Evolutionary conservation across 2,329 filamentous ascomycete species (phyloP), one percentile per base, ranked within the genome.

Genomic region (Exophiala bonariae): DNA sequence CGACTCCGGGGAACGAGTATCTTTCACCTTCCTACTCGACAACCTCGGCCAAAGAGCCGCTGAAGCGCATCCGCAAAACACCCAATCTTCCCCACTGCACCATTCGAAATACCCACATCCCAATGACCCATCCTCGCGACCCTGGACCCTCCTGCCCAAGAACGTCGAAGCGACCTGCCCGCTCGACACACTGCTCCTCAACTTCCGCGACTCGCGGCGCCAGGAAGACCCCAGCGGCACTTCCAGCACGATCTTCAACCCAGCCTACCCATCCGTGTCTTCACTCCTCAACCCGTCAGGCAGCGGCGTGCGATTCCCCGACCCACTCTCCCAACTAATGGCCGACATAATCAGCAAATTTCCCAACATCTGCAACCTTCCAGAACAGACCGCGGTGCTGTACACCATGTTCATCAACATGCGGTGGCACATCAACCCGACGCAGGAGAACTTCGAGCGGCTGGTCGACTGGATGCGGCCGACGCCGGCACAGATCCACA

Each of bases 361-460:
- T 59, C 88, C 89, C 0, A 84, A 87, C 58, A 82, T 96, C 22
- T 80, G 78, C 3, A 78, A 76, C n/a, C 76, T 95, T 0, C 89
- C 90, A 0, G 89, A 95, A 67, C 85, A 87, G 59, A 82, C 95
- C 0, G 89, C 86, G 7, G 82, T 89, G 5, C 76, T 95, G 6
- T 95, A 91, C 64, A 73, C 86, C 62, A 95, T 95, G 87, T 95
- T 95, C 67, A 77, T 91, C 23, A 64, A 90, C 54, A 89, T 93
- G 84, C 80, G 85, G 33, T 96, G 90, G 88, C 83, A 89, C 63
- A 86, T 95, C 47, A 81, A 81, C 20, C 89, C 89, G 0, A 88
- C 87, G 0, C 77, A 78, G 50, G 85, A 90, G 57, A 95, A 90
- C 68, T 91, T 87, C 65, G 81, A 89, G 18, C 78, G 86, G 3